Evolutionary conservation across 345 rosid species (phyloP).

Genomic region (Corchorus olitorius): DNA sequence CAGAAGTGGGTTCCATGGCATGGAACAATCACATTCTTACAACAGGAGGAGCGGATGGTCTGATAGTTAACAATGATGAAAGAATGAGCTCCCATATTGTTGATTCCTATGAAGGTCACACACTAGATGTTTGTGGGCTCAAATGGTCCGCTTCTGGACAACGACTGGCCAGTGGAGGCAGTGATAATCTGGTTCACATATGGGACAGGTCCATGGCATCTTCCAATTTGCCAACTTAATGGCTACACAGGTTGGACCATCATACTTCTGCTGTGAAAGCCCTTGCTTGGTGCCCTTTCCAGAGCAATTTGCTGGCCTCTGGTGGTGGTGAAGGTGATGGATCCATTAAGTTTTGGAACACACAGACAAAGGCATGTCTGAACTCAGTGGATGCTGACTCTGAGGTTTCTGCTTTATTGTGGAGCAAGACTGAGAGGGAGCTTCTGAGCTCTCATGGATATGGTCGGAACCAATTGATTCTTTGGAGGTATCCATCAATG

Average conservation of each 20-base stretch:
- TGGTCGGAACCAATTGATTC: constrained; percentile 44
- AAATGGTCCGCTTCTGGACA: background rate
- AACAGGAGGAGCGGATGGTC: constrained; percentile 19
- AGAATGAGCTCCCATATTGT: constrained; percentile 9
- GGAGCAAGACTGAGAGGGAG: constrained; percentile 60
- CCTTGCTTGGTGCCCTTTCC: constrained; percentile 8
- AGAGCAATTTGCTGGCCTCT: background rate
- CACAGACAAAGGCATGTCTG: constrained; percentile 46
- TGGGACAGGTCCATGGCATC: background rate
- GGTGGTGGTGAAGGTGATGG: background rate
- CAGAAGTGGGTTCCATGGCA: constrained; percentile 16
- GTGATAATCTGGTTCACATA: background rate
- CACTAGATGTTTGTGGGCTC: background rate
- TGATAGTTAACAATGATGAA: constrained; percentile 14
- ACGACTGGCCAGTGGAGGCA: constrained; percentile 3
- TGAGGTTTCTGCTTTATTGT: constrained; percentile 49
- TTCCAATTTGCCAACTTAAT: background rate
- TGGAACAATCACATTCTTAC: constrained; percentile 30
- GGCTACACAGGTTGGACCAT: background rate
- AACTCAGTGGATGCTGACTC: constrained; percentile 53
- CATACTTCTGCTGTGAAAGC: constrained; percentile 1
- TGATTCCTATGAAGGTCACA: background rate
- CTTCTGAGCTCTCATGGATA: constrained; percentile 58
- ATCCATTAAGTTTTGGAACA: background rate
- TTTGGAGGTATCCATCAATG: constrained; percentile 61